Evolutionary conservation across 805 yeast species (phyloP).

Genomic region (Candida lessepsii): DNA sequence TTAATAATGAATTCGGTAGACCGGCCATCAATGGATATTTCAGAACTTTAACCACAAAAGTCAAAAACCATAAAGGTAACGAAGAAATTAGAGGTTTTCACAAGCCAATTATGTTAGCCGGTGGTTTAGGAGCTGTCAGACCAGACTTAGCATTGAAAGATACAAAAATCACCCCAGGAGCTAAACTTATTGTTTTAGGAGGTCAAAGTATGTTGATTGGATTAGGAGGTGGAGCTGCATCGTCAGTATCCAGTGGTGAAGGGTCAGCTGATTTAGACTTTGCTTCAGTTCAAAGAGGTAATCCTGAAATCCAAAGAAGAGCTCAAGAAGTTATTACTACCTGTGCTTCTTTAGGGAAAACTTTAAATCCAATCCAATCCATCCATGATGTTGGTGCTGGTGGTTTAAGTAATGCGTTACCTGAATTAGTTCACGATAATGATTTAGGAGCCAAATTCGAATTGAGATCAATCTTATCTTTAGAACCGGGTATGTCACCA

Average conservation of each 20-base stretch:
- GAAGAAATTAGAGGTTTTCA: conserved; percentile 92
- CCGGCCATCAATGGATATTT: conserved; percentile 97
- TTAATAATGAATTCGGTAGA: conserved; percentile 97
- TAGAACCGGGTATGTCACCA: conserved; percentile 98
- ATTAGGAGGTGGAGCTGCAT: conserved; percentile 99
- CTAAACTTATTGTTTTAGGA: conserved; percentile 89
- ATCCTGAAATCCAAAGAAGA: conserved; percentile 98
- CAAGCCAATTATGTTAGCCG: conserved; percentile 99
- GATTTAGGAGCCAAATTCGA: conserved; percentile 93
- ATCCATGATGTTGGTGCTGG: conserved; percentile 99
- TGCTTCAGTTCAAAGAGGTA: conserved; percentile 98
- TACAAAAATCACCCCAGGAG: conserved; percentile 85
- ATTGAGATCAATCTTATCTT: conserved; percentile 81
- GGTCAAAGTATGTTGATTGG: conserved; percentile 98
- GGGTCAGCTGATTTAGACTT: conserved; percentile 95
- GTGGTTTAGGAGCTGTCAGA: conserved; percentile 97
- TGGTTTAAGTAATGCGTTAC: conserved; percentile 94
- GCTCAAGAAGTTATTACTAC: conserved; percentile 97
- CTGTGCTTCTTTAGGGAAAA: conserved; percentile 77
- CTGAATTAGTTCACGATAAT: conserved; percentile 96
- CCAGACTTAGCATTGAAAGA: conserved; percentile 90
- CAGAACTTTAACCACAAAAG: conserved; percentile 86
- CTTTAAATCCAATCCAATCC: conserved; percentile 76
- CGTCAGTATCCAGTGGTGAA: conserved; percentile 93
- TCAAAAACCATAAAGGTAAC: conserved; percentile 58